phyloP scores from a whole-genome alignment of 2,329 filamentous ascomycete species.

The Sarocladium oryzae region DNA sequence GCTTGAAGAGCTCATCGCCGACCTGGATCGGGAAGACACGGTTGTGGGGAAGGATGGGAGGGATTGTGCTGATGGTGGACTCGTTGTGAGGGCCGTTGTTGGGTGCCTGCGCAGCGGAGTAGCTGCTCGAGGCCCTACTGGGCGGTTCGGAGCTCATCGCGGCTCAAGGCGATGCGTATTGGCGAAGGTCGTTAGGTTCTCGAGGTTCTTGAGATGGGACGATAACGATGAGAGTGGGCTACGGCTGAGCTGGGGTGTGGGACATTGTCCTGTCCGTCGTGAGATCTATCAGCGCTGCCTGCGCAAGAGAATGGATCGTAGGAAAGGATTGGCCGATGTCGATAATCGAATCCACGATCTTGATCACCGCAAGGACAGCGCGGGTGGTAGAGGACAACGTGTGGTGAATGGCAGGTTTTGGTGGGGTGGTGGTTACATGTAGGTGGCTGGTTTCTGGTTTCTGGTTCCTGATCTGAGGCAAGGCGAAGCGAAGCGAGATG shows the following conservation, averaged over 20 bases:
- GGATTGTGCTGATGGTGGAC: slow-evolving; percentile 40
- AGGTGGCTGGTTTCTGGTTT: too few species aligned
- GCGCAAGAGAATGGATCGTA: background rate
- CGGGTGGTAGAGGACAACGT: background rate
- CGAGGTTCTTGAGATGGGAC: background rate
- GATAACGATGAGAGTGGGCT: background rate
- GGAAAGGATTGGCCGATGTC: background rate
- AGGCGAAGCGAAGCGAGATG: background rate
- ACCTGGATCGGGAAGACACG: slow-evolving; percentile 72
- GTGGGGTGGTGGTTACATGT: too few species aligned
- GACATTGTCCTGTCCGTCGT: background rate
- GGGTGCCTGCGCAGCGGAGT: slow-evolving; percentile 1
- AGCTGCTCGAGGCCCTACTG: background rate
- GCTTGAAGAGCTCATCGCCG: slow-evolving; percentile 63
- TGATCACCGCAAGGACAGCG: background rate
- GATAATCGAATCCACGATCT: too few species aligned
- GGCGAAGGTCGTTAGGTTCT: background rate
- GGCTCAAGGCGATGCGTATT: background rate
- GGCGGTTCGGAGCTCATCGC: background rate
- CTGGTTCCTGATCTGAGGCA: too few species aligned
- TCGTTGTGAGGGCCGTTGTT: slow-evolving; percentile 19
- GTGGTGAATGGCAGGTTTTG: background rate
- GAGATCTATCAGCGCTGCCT: background rate
- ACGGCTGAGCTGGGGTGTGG: background rate
- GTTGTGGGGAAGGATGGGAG: slow-evolving; percentile 57